Base-by-base conservation (phyloP, 352 stramenopile genomes). In the Phytophthora lateralis region DNA sequence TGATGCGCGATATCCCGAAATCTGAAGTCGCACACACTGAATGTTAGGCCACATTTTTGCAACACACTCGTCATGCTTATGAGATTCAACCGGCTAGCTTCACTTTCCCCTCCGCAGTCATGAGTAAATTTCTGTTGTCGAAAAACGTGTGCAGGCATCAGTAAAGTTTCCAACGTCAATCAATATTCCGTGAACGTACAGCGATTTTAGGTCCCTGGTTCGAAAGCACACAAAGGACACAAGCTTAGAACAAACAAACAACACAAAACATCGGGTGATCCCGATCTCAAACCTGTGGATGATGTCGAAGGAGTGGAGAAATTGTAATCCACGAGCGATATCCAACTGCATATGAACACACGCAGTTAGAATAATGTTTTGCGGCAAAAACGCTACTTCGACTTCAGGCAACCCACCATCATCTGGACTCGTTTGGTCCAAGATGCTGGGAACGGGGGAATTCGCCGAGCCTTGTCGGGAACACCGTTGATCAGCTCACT, bases 301-400 rank as follows among this genome's bases (percentile, higher is more conserved):
- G 51, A 94, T 90, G 51, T 83, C 78, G 66, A 94, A 92, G 27
- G 82, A 92, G 38, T 92, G 85, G 14, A 91, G 61, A 50, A 90
- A 94, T 60, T 91, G 79, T 11, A 91, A 55, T 27, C 81, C 85
- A 44, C 80, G 75, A 41, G 85, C 81, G 30, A 89, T 52, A 67
- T 92, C 85, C 24, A 92, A 46, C 80, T 91, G 24, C 8, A 43
- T 32, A 15, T 44, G 14, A 56, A 20, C 7, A 38, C 32, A 58
- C 59, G 44, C 3, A 52, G 4, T 50, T 38, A 38, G 38, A 43
- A 48, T 42, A 4, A 6, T 21, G 32, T 52, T 11, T 34, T 61
- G 14, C 9, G 5, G 18, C 30, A 17, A 35, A n/a, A 10, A 47
- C 15, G 14, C 24, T 12, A 15, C 12, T 37, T 37, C 8, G 4